These are phyloP conservation scores for Cyclotella baltica DNA, from an alignment of 108 stramenopile genomes.

Conservation along the genomic window DNA sequence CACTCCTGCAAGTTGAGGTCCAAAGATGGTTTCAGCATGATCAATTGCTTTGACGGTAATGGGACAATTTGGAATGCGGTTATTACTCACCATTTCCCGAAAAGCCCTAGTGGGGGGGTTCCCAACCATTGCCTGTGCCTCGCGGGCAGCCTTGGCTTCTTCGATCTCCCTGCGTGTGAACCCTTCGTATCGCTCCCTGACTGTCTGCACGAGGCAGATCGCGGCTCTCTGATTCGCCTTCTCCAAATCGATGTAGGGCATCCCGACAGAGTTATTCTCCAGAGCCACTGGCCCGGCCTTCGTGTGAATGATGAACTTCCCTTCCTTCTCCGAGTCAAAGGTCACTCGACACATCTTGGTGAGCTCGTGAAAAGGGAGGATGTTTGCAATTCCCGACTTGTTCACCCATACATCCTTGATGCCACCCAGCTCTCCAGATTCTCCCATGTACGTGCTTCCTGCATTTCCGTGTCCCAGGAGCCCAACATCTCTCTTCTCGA, in stretches of 20 bases:
- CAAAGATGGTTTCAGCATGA: constrained; percentile 32
- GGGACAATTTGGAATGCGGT: constrained; percentile 32
- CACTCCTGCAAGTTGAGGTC: constrained; percentile 36
- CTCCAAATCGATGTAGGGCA: constrained; percentile 12
- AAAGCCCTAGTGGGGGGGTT: constrained; percentile 22
- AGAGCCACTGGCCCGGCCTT: constrained; percentile 9
- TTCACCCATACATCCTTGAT: constrained; percentile 30
- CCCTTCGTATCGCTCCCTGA: constrained; percentile 27
- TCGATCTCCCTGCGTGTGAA: constrained; percentile 35
- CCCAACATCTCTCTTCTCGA: background rate
- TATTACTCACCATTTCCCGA: constrained; percentile 19
- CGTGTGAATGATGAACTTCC: constrained; percentile 29
- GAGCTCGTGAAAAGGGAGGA: constrained; percentile 26
- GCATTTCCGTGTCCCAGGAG: constrained; percentile 30
- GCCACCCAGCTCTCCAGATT: constrained; percentile 10
- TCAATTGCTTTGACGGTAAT: constrained; percentile 20
- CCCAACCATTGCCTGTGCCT: constrained; percentile 30
- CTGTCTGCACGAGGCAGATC: constrained; percentile 19
- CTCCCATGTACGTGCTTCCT: background rate
- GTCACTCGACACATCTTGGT: constrained; percentile 14
- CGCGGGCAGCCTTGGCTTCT: constrained; percentile 19
- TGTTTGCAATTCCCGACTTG: constrained; percentile 33
- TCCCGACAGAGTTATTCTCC: constrained; percentile 2
- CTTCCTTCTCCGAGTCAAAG: constrained; percentile 1
- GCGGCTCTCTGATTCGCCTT: background rate